phyloP scores from a whole-genome alignment of 2,329 filamentous ascomycete genomes.

The Aspergillus tamarii region DNA sequence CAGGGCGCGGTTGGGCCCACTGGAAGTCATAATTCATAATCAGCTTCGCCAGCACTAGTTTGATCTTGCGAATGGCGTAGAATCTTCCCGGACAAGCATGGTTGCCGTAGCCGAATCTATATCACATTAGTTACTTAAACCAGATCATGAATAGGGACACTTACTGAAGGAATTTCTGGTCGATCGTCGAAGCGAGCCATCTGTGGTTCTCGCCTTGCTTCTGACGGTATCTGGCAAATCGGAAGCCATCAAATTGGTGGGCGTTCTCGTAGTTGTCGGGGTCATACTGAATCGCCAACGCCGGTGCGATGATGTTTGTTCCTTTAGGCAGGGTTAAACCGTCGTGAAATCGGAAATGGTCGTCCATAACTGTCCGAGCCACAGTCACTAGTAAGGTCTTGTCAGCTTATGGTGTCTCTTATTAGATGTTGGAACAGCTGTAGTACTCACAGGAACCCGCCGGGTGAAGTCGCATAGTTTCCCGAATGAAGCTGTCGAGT shows the following conservation, averaged over 20 bases:
- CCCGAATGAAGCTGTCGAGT: neutral
- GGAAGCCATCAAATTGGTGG: neutral
- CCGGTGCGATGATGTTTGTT: neutral
- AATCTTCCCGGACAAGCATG: constrained; percentile 5
- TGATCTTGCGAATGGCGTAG: constrained; percentile 4
- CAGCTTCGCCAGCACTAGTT: constrained; percentile 1
- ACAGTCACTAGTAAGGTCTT: neutral
- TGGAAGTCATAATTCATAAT: constrained; percentile 6
- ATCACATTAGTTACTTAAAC: neutral
- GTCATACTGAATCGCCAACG: neutral
- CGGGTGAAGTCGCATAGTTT: neutral
- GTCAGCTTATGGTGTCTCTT: neutral
- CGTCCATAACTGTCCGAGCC: neutral
- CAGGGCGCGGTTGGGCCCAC: neutral
- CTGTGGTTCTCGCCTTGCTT: neutral
- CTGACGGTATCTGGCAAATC: neutral
- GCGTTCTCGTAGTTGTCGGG: neutral
- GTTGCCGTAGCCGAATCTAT: constrained; percentile 2
- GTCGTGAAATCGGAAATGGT: neutral
- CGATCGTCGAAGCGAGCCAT: neutral
- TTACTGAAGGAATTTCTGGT: neutral
- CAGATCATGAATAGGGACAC: neutral
- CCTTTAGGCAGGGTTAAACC: neutral
- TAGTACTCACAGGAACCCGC: neutral
- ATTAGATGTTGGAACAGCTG: neutral